Evolutionary conservation across 495 filamentous ascomycete species (phyloP).

Genomic region (Aspergillus mulundensis): DNA sequence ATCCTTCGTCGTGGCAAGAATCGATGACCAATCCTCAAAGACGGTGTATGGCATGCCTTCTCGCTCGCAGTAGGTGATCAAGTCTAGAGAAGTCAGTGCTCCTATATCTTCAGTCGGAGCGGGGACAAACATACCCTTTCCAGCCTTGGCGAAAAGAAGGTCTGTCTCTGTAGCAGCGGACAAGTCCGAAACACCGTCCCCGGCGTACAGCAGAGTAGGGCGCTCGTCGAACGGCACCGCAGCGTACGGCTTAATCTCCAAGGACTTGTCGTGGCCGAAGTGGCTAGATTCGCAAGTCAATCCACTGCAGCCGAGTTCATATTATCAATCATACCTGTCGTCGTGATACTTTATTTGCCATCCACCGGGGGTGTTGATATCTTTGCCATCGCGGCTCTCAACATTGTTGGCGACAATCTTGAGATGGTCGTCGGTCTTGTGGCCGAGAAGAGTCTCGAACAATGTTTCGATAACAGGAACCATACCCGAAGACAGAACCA

Average conservation of each 20-base stretch:
- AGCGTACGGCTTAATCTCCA: constrained; percentile 83
- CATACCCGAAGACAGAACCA: constrained; percentile 90
- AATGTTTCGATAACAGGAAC: constrained; percentile 82
- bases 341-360: constrained; percentile 90
- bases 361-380: constrained; percentile 69
- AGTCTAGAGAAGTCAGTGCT: constrained; percentile 47
- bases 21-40: constrained; percentile 74
- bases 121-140: constrained; percentile 58
- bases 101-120: not conserved
- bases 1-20: constrained; percentile 67
- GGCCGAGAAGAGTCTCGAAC: constrained; percentile 71
- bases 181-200: constrained; percentile 85
- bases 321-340: constrained; percentile 55
- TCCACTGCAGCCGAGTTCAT: not conserved
- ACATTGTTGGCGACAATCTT: constrained; percentile 85
- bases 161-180: constrained; percentile 86
- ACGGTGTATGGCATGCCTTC: constrained; percentile 75
- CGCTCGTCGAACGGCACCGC: constrained; percentile 60
- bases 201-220: constrained; percentile 81
- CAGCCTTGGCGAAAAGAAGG: constrained; percentile 85
- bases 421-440: constrained; percentile 60
- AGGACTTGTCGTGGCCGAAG: constrained; percentile 91
- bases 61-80: constrained; percentile 75
- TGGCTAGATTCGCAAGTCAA: constrained; percentile 48
- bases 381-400: constrained; percentile 61